Conservation (phyloP, 1,284 basidiomycete genomes). For the Ustilago nuda region DNA sequence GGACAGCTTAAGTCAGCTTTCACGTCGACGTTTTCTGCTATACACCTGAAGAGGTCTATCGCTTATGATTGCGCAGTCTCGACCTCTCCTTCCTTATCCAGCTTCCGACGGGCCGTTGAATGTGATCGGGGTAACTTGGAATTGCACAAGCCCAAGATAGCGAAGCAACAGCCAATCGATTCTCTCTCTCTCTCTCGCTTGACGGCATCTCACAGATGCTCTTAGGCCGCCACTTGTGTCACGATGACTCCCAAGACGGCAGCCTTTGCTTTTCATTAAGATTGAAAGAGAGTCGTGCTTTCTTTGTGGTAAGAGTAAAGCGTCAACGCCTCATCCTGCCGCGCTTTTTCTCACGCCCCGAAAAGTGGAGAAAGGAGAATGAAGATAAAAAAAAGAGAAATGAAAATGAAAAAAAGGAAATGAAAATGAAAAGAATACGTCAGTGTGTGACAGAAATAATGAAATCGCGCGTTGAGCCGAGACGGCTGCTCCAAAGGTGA, state of each 20-base stretch:
- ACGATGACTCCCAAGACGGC: not conserved
- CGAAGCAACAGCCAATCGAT: not conserved
- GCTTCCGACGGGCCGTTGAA: not conserved
- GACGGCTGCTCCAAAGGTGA: constrained; percentile 1
- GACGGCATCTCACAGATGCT: not conserved
- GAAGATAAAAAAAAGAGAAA: not conserved
- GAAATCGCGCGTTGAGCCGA: not conserved
- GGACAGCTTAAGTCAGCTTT: not conserved
- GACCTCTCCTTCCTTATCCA: not conserved
- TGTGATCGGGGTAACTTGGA: not conserved
- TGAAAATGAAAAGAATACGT: not conserved
- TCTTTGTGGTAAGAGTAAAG: not conserved
- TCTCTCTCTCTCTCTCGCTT: not conserved
- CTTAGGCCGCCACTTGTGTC: not conserved
- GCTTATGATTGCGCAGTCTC: not conserved
- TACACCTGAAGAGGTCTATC: not conserved
- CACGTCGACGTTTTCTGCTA: not conserved
- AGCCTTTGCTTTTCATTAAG: not conserved
- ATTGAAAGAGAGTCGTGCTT: not conserved
- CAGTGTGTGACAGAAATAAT: not conserved
- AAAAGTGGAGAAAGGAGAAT: not conserved
- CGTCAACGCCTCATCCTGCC: constrained; percentile 8
- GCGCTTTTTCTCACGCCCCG: constrained; percentile 5
- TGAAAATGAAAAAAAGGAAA: not conserved
- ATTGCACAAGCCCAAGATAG: not conserved